Conservation (phyloP, 2,329 filamentous ascomycete species). For the Hymenoscyphus albidus region DNA sequence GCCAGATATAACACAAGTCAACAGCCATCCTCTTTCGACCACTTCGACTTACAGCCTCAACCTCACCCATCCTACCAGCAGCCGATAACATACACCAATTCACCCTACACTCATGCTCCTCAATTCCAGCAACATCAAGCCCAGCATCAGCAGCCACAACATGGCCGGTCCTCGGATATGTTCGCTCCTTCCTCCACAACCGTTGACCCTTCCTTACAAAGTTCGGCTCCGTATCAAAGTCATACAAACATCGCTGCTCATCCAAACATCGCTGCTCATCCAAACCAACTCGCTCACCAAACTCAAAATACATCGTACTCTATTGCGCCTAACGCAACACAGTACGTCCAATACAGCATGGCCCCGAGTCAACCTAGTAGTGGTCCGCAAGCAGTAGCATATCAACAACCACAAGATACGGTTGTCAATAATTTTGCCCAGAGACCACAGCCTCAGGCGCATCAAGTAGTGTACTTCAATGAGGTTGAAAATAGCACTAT, state of each 20-base stretch:
- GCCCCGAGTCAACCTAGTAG: slow-evolving; percentile 23
- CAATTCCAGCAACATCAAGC: slow-evolving; percentile 30
- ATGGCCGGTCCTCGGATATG: slow-evolving; percentile 26
- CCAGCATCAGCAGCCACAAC: slow-evolving; percentile 19
- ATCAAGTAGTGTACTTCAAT: slow-evolving; percentile 12
- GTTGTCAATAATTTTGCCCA: slow-evolving; percentile 21
- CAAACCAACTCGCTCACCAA: slow-evolving; percentile 12
- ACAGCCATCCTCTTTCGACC: slow-evolving; percentile 24
- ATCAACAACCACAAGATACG: slow-evolving; percentile 22
- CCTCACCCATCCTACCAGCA: slow-evolving; percentile 26
- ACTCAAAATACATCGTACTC: slow-evolving; percentile 28
- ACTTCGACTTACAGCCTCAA: slow-evolving; percentile 10
- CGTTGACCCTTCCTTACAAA: slow-evolving; percentile 30
- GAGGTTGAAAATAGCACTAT: slow-evolving; percentile 15
- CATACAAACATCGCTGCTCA: not conserved
- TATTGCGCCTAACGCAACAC: slow-evolving; percentile 27
- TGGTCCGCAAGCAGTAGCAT: slow-evolving; percentile 18
- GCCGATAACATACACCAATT: slow-evolving; percentile 25
- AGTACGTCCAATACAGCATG: slow-evolving; percentile 31
- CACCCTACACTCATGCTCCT: slow-evolving; percentile 24
- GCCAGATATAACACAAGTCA: not conserved
- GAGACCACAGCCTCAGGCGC: slow-evolving; percentile 19
- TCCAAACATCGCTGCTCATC: not conserved
- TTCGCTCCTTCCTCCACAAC: slow-evolving; percentile 25
- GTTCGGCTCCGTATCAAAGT: slow-evolving; percentile 16